Evolutionary conservation across 1,284 basidiomycete genomes (phyloP).

Genomic region (Kalmanozyma brasiliensis): DNA sequence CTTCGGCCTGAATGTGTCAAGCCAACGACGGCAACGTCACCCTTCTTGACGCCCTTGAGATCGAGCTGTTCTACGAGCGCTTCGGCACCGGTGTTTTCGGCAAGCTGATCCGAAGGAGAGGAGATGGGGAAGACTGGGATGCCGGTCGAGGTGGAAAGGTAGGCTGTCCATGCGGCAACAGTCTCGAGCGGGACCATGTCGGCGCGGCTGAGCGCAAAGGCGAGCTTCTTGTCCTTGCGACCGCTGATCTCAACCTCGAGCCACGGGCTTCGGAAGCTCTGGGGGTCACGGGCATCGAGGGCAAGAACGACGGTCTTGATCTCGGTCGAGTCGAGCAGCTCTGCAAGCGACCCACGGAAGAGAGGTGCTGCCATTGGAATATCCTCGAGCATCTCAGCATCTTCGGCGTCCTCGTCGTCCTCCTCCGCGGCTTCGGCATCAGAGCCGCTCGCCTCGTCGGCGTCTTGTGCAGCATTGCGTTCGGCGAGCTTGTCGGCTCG

Average conservation of each 20-base stretch:
- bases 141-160: slow-evolving; percentile 26
- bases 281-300: slow-evolving; percentile 61
- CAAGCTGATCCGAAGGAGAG: slow-evolving; percentile 32
- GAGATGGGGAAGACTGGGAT: slow-evolving; percentile 52
- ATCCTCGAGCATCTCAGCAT: slow-evolving; percentile 31
- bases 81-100: slow-evolving; percentile 38
- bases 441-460: slow-evolving; percentile 13
- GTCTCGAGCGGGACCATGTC: slow-evolving; percentile 62
- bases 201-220: slow-evolving; percentile 50
- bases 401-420: slow-evolving; percentile 25
- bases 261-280: slow-evolving; percentile 55
- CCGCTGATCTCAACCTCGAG: slow-evolving; percentile 43
- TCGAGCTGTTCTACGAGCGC: slow-evolving; percentile 50
- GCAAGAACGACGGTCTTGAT: slow-evolving; percentile 53
- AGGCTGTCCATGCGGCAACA: slow-evolving; percentile 52
- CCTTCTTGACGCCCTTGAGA: slow-evolving; percentile 33
- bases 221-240: slow-evolving; percentile 38
- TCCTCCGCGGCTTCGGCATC: slow-evolving; percentile 39
- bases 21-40: slow-evolving; percentile 53
- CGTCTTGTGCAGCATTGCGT: slow-evolving; percentile 22
- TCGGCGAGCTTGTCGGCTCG: slow-evolving; percentile 44
- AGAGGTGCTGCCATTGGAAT: slow-evolving; percentile 44
- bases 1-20: slow-evolving; percentile 57
- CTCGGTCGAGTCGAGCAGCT: slow-evolving; percentile 33
- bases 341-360: slow-evolving; percentile 43